Percentiles rank a stretch among this genome's conserved stretches.
Evolutionary conservation across 306 rosid genomes (phyloP).

Genomic region (Cicer bijugum): DNA sequence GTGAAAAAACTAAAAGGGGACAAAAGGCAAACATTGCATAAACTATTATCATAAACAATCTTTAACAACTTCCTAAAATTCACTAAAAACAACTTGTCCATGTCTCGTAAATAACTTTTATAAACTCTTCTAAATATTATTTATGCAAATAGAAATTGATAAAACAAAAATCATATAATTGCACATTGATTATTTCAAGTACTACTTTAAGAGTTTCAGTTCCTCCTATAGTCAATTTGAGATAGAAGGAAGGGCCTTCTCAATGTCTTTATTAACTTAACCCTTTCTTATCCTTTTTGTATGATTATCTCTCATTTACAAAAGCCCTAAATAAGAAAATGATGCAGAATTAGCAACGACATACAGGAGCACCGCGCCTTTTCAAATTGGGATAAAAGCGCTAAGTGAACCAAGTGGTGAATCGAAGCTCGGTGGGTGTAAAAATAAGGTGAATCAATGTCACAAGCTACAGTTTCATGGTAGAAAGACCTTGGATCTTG

Average conservation of each 20-base stretch:
- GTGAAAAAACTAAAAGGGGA: neutral
- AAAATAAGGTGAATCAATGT: constrained; percentile 14
- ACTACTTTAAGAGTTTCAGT: too few species aligned
- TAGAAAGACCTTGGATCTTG: neutral
- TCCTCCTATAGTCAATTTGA: neutral
- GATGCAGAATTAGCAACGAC: neutral
- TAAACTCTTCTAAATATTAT: too few species aligned
- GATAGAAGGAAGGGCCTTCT: constrained; percentile 15
- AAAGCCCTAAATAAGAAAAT: constrained; percentile 1
- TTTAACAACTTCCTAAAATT: too few species aligned
- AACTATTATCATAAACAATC: too few species aligned
- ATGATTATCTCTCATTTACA: neutral
- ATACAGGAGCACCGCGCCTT: neutral
- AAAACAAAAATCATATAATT: too few species aligned
- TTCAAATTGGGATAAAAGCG: neutral
- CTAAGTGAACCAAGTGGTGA: constrained; percentile 12
- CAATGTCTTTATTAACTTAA: constrained; percentile 15
- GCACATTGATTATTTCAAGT: too few species aligned
- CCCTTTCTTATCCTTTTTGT: neutral
- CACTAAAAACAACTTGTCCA: neutral
- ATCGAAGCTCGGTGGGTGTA: neutral
- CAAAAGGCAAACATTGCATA: neutral
- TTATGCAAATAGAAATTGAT: too few species aligned
- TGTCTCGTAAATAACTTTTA: neutral
- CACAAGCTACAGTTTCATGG: constrained; percentile 16